Evolutionary conservation across 2,329 filamentous ascomycete species (phyloP), one percentile per base, ranked within the genome.

Genomic region (Colletotrichum camelliae): DNA sequence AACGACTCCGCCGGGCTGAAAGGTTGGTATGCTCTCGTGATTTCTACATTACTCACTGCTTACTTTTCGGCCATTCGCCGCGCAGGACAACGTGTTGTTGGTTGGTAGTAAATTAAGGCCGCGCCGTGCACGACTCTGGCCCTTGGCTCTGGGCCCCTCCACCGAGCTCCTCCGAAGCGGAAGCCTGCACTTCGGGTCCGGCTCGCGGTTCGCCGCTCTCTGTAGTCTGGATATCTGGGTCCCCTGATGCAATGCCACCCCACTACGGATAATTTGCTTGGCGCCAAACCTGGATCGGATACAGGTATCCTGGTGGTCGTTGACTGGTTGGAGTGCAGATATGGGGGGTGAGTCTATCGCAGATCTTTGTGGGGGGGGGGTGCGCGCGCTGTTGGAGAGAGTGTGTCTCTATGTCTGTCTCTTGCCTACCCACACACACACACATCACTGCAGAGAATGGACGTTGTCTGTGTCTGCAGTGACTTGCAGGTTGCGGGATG

Each of bases 181-280:
- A 65, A 66, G 43, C 27, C 60, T 64, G 70, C 70, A 73, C 33
- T 52, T 75, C 64, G 64, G 70, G 64, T 68, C 74, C 70, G 64
- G 58, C 29, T 65, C 70, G 64, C 65, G 65, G 70, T 69, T 60
- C 43, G 31, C 29, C 21, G 55, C 72, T 61, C 33, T 66, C 48
- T 65, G 64, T 39, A 55, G 64, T 27, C 48, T 62, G 60, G 31
- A 33, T 55, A 60, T 60, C 62, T 69, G 64, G 65, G 39, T 62
- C 39, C 69, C 62, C 58, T 75, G 73, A 68, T 68, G 70, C 48
- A 73, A 66, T 67, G 48, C 64, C 29, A 74, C 70, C 58, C 74
- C 74, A 52, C 74, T 39, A 69, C 74, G 64, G 73, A 76, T 73
- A 74, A 37, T 65, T 69, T 76, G 70, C 70, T 55, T 74, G 70